A percentile compares a stretch with the other conserved stretches of the same genome.
These are phyloP conservation scores for Cantharellus anzutake DNA, from an alignment of 768 basidiomycete genomes.

Conservation along the genomic window DNA sequence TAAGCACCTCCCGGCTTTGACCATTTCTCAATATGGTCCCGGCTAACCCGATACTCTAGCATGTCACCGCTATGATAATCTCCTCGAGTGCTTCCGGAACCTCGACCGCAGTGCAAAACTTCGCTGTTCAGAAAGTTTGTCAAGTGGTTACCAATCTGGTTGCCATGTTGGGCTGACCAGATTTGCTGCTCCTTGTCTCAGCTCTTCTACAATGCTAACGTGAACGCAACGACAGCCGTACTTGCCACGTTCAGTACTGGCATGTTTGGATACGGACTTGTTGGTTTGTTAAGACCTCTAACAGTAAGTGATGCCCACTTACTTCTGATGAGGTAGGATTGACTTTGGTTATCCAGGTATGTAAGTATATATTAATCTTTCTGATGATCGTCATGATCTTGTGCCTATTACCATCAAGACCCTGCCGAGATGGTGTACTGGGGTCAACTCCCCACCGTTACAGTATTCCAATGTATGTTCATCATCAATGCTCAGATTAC, in stretches of 20 bases:
- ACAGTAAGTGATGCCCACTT: slow-evolving; percentile 18
- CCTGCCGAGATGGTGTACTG: slow-evolving; percentile 9
- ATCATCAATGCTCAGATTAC: slow-evolving; percentile 19
- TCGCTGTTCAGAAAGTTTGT: slow-evolving; percentile 36
- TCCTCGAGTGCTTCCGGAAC: slow-evolving; percentile 37
- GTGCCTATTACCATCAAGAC: slow-evolving; percentile 14
- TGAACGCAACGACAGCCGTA: slow-evolving; percentile 34
- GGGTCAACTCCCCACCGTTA: slow-evolving; percentile 7
- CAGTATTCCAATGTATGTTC: slow-evolving; percentile 5
- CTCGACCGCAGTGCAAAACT: slow-evolving; percentile 36
- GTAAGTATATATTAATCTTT: background rate
- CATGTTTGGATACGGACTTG: slow-evolving; percentile 33
- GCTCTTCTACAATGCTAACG: slow-evolving; percentile 41
- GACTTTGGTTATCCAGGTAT: background rate
- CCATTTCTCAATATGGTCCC: background rate
- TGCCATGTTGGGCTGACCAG: background rate
- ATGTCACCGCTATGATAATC: slow-evolving; percentile 35
- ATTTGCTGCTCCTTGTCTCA: slow-evolving; percentile 10
- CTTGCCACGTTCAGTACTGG: slow-evolving; percentile 26
- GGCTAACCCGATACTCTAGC: slow-evolving; percentile 19
- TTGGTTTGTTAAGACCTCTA: slow-evolving; percentile 37
- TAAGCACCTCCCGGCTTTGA: slow-evolving; percentile 10
- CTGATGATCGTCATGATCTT: background rate
- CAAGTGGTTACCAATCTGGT: background rate
- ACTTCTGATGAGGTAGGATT: background rate